Evolutionary conservation across 805 yeast species (phyloP).

Genomic region (Ogataea naganishii): DNA sequence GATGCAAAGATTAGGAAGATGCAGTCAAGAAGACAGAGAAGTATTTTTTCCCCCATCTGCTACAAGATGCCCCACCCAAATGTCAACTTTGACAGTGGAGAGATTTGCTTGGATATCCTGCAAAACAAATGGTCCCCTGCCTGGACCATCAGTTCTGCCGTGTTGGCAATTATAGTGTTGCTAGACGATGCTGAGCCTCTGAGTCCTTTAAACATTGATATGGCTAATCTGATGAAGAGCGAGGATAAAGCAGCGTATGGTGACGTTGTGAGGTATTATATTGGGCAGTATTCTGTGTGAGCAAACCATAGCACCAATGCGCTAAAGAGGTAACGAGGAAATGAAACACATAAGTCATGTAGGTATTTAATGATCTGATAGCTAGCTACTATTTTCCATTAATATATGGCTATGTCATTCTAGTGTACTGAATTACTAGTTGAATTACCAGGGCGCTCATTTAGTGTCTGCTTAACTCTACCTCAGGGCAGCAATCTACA

Average conservation of each 20-base stretch:
- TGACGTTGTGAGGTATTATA: constrained; percentile 32
- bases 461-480: no score
- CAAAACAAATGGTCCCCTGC: constrained; percentile 65
- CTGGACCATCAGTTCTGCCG: constrained; percentile 49
- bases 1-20: constrained; percentile 7
- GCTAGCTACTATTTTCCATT: no score
- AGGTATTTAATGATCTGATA: no score
- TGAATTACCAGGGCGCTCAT: no score
- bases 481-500: no score
- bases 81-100: constrained; percentile 47
- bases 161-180: constrained; percentile 49
- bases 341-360: no score
- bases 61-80: constrained; percentile 38
- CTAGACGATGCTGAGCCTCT: constrained; percentile 61
- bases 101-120: constrained; percentile 61
- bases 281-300: constrained; percentile 12
- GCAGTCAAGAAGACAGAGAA: constrained; percentile 3
- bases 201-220: constrained; percentile 63
- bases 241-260: constrained; percentile 37
- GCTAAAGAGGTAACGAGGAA: no score
- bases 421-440: no score
- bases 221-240: constrained; percentile 48
- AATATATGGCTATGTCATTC: no score
- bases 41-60: constrained; percentile 5
- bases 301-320: no score